Percentiles rank a stretch among this genome's conserved stretches.
Evolutionary conservation across 805 yeast genomes (phyloP).

Genomic region (Blastobotrys attinorum): DNA sequence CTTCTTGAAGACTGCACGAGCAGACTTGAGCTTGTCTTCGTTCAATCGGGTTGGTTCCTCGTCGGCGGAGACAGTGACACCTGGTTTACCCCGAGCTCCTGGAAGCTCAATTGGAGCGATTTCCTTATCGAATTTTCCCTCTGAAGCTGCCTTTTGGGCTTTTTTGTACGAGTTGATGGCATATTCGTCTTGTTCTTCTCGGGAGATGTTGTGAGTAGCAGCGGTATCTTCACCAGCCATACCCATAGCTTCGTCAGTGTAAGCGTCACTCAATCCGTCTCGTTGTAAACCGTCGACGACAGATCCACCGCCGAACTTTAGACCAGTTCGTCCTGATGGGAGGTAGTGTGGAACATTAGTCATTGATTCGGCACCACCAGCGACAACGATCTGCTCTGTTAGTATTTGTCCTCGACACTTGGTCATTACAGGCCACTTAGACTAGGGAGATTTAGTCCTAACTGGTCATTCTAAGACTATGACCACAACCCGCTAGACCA

Average conservation of each 20-base stretch:
- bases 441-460: too few species aligned
- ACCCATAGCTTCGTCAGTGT: conserved; percentile 87
- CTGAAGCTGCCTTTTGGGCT: conserved; percentile 72
- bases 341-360: conserved; percentile 89
- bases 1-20: conserved; percentile 91
- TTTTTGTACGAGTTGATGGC: conserved; percentile 80
- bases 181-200: conserved; percentile 84
- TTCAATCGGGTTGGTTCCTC: conserved; percentile 79
- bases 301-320: conserved; percentile 76
- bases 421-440: too few species aligned
- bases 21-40: conserved; percentile 65
- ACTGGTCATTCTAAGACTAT: too few species aligned
- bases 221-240: conserved; percentile 97
- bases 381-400: conserved; percentile 58
- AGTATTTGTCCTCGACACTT: too few species aligned
- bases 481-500: too few species aligned
- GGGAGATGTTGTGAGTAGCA: conserved; percentile 60
- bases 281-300: conserved; percentile 83
- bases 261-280: conserved; percentile 93
- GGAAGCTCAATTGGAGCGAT: conserved; percentile 82
- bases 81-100: conserved; percentile 86
- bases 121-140: conserved; percentile 76
- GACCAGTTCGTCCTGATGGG: conserved; percentile 78
- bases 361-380: conserved; percentile 98
- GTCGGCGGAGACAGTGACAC: conserved; percentile 59